Percentiles rank a stretch among this genome's conserved stretches.
phyloP scores from a whole-genome alignment of 768 basidiomycete genomes.

The Gautieria morchelliformis region DNA sequence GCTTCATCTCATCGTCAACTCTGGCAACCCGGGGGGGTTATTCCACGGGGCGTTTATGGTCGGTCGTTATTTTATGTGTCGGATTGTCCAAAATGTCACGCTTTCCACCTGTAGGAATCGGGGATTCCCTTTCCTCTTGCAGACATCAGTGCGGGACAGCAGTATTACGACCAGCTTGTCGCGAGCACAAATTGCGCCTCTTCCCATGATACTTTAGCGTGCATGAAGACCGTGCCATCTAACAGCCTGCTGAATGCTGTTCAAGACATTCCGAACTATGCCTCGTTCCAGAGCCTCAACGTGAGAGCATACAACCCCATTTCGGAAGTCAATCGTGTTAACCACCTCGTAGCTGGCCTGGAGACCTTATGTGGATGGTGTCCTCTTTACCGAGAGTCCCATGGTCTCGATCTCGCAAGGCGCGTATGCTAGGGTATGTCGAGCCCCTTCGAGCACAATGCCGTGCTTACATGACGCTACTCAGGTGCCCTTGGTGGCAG shows the following conservation, averaged over 20 bases:
- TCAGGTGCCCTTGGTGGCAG: constrained; percentile 14
- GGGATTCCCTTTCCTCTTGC: constrained; percentile 38
- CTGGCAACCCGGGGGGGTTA: constrained; percentile 34
- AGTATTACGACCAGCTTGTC: constrained; percentile 35
- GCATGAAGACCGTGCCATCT: constrained; percentile 31
- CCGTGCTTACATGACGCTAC: not conserved
- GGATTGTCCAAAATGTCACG: not conserved
- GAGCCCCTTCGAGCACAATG: constrained; percentile 28
- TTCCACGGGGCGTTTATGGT: constrained; percentile 43
- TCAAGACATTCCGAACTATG: constrained; percentile 29
- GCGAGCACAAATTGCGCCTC: constrained; percentile 30
- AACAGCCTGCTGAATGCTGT: constrained; percentile 29
- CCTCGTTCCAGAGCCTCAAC: constrained; percentile 18
- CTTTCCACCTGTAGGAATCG: constrained; percentile 21
- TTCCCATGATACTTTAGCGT: constrained; percentile 30
- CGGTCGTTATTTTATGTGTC: not conserved
- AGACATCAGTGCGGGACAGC: constrained; percentile 33
- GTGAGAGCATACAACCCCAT: not conserved
- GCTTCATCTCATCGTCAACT: constrained; percentile 40
- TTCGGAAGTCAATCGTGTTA: not conserved
- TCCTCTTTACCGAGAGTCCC: constrained; percentile 37
- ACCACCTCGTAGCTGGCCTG: constrained; percentile 28
- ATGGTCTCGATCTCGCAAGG: constrained; percentile 33
- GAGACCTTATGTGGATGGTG: constrained; percentile 40
- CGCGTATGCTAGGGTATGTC: constrained; percentile 31